Evolutionary conservation across 225 moss, liverwort and hornwort species (phyloP).

Genomic region (Sphagnum tenellum): DNA sequence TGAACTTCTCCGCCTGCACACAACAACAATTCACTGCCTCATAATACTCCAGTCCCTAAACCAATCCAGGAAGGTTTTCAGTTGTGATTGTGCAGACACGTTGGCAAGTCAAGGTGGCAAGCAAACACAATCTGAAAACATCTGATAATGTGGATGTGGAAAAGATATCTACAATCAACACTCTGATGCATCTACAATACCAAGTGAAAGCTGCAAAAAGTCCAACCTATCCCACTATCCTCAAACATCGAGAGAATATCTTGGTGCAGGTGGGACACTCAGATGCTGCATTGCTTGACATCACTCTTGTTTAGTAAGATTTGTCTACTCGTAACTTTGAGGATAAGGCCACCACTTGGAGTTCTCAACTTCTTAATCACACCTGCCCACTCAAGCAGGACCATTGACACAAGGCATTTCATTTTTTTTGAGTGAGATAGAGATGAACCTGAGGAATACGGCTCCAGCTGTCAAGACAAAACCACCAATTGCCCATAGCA

Average conservation of each 20-base stretch:
- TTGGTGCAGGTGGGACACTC: neutral
- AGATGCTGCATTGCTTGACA: neutral
- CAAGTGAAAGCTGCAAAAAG: neutral
- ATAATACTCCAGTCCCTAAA: too few relatives aligned
- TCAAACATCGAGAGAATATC: neutral
- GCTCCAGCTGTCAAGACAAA: slow-evolving; percentile 52
- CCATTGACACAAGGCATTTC: neutral
- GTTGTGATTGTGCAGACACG: too few relatives aligned
- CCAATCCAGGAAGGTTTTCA: too few relatives aligned
- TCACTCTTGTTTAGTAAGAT: too few relatives aligned
- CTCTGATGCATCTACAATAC: neutral
- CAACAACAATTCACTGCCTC: too few relatives aligned
- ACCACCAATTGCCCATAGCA: slow-evolving; percentile 57
- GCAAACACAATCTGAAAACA: too few relatives aligned
- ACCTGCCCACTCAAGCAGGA: neutral
- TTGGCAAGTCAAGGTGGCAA: too few relatives aligned
- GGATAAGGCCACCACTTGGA: neutral
- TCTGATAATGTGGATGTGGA: too few relatives aligned
- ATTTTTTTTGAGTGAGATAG: neutral
- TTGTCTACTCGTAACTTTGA: neutral
- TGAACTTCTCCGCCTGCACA: slow-evolving; percentile 4
- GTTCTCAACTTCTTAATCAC: neutral
- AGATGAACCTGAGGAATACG: slow-evolving; percentile 34
- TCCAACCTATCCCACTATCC: neutral
- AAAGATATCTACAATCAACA: too few relatives aligned